Base-by-base conservation (phyloP, 257 asterid genomes). In the Misopates orontium region DNA sequence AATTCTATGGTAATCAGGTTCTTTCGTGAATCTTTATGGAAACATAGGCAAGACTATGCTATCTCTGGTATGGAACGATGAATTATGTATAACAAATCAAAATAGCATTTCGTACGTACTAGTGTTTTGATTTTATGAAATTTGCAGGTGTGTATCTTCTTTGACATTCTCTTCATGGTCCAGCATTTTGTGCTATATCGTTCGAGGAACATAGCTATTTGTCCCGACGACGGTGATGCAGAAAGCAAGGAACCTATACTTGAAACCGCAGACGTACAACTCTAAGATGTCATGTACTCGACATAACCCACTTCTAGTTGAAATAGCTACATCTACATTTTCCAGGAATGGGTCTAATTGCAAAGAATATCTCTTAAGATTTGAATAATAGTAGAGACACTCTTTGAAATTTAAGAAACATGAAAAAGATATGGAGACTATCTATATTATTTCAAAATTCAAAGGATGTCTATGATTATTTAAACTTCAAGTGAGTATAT, bases 21-120 rank as follows among this genome's bases (percentile, higher is more conserved):
- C 99, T 0, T 81, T 88, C 94, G 86, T 90, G 74, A 93, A 90
- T 72, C 84, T 93, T 67, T 87, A 90, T 53, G 97, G 97, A 24
- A 93, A 90, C 84, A 83, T 90, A 4, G 99, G 99, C 65, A 93
- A 93, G 84, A 87, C 92, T 5, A 69, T 87, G 84, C 78, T 93
- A 73, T 93, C 99, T 47, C 48, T 93, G 97, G 97, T 93, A 86
- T 31, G 80, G 0, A 32, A 71, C 8, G 42, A 10, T 36, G 42
- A 36, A 36, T 10, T 36, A 36, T 36, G 42, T 9, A 15, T 44
- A 10, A 44, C 50, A 44, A 44, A 36, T 36, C 42, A 36, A 36
- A n/a, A 36, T 36, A 36, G 42, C 10, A 36, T 36, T 36, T 4
- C 1, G 42, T 36, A 36, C 42, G n/a, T n/a, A n/a, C n/a, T 28